Base-by-base conservation (phyloP, 2,329 filamentous ascomycete species). In the Fusarium sp. region DNA sequence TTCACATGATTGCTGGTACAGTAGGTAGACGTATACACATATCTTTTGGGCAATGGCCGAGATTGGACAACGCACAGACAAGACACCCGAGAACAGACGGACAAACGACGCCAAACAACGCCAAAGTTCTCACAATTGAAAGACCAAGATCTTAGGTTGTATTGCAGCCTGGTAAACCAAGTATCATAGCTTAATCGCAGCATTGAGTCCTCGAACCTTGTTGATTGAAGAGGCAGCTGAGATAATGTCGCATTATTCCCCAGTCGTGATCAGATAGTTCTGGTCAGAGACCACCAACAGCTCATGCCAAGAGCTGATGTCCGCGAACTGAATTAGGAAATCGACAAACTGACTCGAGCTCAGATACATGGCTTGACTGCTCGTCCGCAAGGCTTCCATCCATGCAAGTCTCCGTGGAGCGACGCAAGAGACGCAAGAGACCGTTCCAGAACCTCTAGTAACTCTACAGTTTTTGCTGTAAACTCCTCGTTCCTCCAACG, bases 381-480 rank as follows among this genome's bases (percentile, higher is more conserved):
- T 11, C 34, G 16, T 37, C 34, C 34, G 6, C 18, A n/a, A 11
- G 6, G 10, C 34, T 37, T 37, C 34, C 34, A n/a, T 75, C 59
- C 0, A 13, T 62, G 24, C 74, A 78, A 6, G 44, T 67, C 75
- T 0, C 27, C 2, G 25, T 27, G 25, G 3, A 27, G 25, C 9
- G 25, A 27, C 25, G 24, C 24, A 24, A 27, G 25, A 27, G 25
- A 27, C 25, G 61, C 68, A 6, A 80, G 69, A 14, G 80, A 75
- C 16, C 48, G 57, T 2, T 71, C 51, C 6, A 81, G 14, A 2
- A 73, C 77, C 4, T 77, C 73, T 1, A 75, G 76, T 2, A 80
- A 55, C 1, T 79, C 64, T 10, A 80, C 49, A 9, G 56, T 24
- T 1, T 55, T 24, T 0, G 18, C 6, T 7, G 18, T 4, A 37